Base-by-base conservation (phyloP, 345 rosid genomes). In the Reutealis trisperma region DNA sequence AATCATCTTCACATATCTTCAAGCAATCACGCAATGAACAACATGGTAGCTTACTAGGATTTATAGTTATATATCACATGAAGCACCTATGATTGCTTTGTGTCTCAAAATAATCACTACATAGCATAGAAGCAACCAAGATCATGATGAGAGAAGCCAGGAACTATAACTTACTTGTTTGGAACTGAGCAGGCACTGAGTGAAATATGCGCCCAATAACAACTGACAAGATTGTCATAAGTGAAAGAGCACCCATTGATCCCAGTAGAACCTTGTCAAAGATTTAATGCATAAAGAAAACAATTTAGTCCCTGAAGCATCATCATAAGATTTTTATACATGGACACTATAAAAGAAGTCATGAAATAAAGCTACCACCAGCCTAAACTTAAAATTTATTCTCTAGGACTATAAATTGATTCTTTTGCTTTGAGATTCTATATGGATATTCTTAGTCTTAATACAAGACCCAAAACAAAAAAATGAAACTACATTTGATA, bases 111-210 rank as follows among this genome's bases (percentile, higher is more conserved):
- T 60, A 8, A 54, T 54, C 19, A 45, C 47, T 9, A 30, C 25
- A 70, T 59, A 64, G 34, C 41, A 47, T 16, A 62, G 9, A 55
- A 84, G 74, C 32, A 67, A 41, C 49, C 57, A 8, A 44, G 47
- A 52, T 60, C 70, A 71, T 18, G 66, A 63, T 32, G 34, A 58
- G 13, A 66, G 54, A 73, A 27, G 52, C 22, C 45, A 75, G 34
- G 25, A 73, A 25, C 63, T 64, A 22, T 58, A 75, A 75, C 93
- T 89, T 91, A 96, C 99, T 92, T 10, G 98, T 96, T 66, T 93
- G 98, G 78, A 96, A 93, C 84, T 96, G 97, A 85, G 99, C 92
- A 77, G 99, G 99, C 61, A 96, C 96, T 0, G 99, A 93, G 72
- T 89, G 92, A 86, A 96, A 96, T 75, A 96, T 77, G 81, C 91